Percentiles rank a stretch among this genome's conserved stretches.
Evolutionary conservation across 345 rosid species (phyloP).

Genomic region (Aurinia saxatilis): DNA sequence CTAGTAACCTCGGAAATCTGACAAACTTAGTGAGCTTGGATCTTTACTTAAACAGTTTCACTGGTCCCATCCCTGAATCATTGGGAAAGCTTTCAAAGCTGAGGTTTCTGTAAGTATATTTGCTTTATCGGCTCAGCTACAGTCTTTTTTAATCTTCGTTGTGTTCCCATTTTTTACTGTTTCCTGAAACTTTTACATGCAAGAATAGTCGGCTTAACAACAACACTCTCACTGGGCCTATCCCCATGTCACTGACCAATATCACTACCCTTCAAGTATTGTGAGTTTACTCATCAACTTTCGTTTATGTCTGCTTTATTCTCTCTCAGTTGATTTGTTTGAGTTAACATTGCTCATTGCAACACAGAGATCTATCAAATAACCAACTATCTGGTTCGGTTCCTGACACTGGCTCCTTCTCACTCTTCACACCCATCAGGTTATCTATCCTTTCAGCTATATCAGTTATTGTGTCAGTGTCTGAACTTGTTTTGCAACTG

Average conservation of each 20-base stretch:
- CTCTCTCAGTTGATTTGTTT: background rate
- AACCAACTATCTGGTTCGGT: slow-evolving; percentile 85
- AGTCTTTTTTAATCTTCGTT: slow-evolving; percentile 1
- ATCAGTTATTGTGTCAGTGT: background rate
- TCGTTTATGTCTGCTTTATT: background rate
- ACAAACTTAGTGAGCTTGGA: slow-evolving; percentile 97
- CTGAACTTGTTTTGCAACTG: slow-evolving; percentile 2
- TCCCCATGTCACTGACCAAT: slow-evolving; percentile 87
- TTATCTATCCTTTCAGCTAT: slow-evolving; percentile 16
- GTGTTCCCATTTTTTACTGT: slow-evolving; percentile 9
- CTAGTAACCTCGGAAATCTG: slow-evolving; percentile 90
- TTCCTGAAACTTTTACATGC: slow-evolving; percentile 24
- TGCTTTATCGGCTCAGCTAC: slow-evolving; percentile 3
- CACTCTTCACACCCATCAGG: slow-evolving; percentile 98
- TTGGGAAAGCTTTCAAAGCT: slow-evolving; percentile 84
- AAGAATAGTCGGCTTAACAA: slow-evolving; percentile 94
- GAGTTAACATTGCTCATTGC: slow-evolving; percentile 11
- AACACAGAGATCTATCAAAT: slow-evolving; percentile 87
- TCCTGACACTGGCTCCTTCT: slow-evolving; percentile 98
- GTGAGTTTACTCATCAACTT: slow-evolving; percentile 45
- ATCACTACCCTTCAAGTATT: slow-evolving; percentile 85
- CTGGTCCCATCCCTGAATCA: slow-evolving; percentile 83
- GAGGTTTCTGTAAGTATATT: slow-evolving; percentile 78
- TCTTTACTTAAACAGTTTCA: slow-evolving; percentile 88
- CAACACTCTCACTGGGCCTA: slow-evolving; percentile 75